phyloP scores from a whole-genome alignment of 345 rosid species.

The Leavenworthia alabamica region DNA sequence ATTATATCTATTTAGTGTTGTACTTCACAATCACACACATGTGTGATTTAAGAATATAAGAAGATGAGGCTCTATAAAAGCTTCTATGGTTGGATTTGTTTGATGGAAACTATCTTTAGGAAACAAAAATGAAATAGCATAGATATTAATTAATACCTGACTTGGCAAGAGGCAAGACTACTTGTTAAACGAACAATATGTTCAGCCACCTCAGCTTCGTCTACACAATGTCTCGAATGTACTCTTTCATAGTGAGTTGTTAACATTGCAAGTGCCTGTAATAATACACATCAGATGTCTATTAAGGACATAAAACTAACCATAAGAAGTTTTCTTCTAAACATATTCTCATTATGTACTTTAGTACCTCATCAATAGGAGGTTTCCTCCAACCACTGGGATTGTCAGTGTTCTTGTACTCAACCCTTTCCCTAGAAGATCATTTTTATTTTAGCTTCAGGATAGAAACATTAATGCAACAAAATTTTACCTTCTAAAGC shows the following conservation, averaged over 20 bases:
- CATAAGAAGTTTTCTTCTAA: neutral
- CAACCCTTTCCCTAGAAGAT: constrained; percentile 60
- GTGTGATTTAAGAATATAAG: neutral
- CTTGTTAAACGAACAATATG: constrained; percentile 71
- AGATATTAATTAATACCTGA: constrained; percentile 39
- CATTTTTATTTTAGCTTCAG: neutral
- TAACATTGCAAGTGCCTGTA: constrained; percentile 63
- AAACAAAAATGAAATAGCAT: neutral
- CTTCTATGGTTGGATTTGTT: neutral
- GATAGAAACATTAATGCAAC: neutral
- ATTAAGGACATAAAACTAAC: neutral
- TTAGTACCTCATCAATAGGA: constrained; percentile 71
- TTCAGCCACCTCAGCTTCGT: constrained; percentile 86
- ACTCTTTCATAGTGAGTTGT: constrained; percentile 61
- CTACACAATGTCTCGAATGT: constrained; percentile 72
- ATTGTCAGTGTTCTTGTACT: constrained; percentile 50
- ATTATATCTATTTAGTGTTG: neutral
- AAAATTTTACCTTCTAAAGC: constrained; percentile 1
- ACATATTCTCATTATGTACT: neutral
- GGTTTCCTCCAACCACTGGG: constrained; percentile 49
- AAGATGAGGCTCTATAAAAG: neutral
- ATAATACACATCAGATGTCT: constrained; percentile 7
- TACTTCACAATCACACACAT: neutral
- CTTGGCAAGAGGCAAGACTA: constrained; percentile 73
- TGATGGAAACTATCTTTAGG: neutral